These are phyloP conservation scores for Colletotrichum lentis DNA, from an alignment of 2,329 filamentous ascomycete genomes.

Conservation along the genomic window DNA sequence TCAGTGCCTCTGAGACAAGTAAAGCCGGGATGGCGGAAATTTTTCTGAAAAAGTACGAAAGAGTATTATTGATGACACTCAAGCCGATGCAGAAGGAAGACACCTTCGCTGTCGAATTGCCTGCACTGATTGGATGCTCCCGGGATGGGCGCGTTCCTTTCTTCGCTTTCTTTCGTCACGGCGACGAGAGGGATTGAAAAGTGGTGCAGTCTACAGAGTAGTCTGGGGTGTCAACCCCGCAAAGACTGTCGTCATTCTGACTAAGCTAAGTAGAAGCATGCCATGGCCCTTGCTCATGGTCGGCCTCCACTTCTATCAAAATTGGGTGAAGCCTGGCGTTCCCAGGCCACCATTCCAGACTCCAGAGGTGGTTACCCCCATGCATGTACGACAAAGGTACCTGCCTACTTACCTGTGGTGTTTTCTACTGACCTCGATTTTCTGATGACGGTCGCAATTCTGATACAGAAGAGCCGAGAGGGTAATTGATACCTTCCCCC, in stretches of 20 bases:
- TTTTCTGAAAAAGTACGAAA: background rate
- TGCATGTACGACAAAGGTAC: conserved; percentile 25
- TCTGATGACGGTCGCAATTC: conserved; percentile 21
- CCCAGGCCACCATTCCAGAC: conserved; percentile 28
- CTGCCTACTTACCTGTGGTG: background rate
- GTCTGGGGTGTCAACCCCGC: conserved; percentile 34
- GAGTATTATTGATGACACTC: too few species aligned
- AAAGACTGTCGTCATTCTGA: conserved; percentile 38
- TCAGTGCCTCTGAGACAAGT: conserved; percentile 5
- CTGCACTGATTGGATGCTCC: conserved; percentile 9
- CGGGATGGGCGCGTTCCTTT: conserved; percentile 1
- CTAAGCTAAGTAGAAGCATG: conserved; percentile 24
- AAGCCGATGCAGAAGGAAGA: background rate
- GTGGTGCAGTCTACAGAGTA: background rate
- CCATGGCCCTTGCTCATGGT: too few species aligned
- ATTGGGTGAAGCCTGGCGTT: conserved; percentile 29
- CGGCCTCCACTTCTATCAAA: conserved; percentile 32
- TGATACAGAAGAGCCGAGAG: conserved; percentile 11
- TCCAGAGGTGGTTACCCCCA: conserved; percentile 10
- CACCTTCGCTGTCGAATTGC: background rate
- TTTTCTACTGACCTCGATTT: conserved; percentile 6
- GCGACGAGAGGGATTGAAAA: background rate
- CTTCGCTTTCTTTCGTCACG: conserved; percentile 21
- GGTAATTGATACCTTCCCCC: background rate
- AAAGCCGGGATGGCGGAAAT: background rate